These are phyloP conservation scores for Mortierella sp. DNA, from an alignment of 371 early-diverging fungal genomes.

Conservation along the genomic window DNA sequence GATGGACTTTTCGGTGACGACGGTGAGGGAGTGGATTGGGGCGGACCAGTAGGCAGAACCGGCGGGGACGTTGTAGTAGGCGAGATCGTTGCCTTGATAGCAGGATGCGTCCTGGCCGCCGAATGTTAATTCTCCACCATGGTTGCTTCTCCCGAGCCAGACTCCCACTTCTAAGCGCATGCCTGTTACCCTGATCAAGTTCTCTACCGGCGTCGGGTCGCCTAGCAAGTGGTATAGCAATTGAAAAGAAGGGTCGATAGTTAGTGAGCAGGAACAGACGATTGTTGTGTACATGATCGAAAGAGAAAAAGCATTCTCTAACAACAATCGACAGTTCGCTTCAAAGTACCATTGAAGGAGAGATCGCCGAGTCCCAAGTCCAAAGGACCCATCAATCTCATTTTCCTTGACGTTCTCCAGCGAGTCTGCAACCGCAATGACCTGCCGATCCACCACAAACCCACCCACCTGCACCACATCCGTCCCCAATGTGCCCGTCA, in stretches of 20 bases:
- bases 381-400: constrained; percentile 26
- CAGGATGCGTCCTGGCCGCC: constrained; percentile 25
- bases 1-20: background rate
- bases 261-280: too few species aligned
- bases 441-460: constrained; percentile 19
- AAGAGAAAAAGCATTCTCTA: too few species aligned
- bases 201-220: constrained; percentile 22
- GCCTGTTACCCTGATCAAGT: constrained; percentile 9
- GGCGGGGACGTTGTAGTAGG: constrained; percentile 9
- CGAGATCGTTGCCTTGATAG: constrained; percentile 21
- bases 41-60: constrained; percentile 27
- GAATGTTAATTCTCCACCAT: constrained; percentile 28
- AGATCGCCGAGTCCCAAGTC: constrained; percentile 8
- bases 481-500: constrained; percentile 7
- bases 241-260: too few species aligned
- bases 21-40: constrained; percentile 22
- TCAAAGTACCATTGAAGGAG: constrained; percentile 18
- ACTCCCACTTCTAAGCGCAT: constrained; percentile 26
- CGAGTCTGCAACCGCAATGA: constrained; percentile 5
- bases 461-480: constrained; percentile 12
- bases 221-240: background rate
- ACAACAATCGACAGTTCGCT: too few species aligned
- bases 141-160: constrained; percentile 18
- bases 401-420: constrained; percentile 12
- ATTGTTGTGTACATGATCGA: too few species aligned